Base-by-base conservation (phyloP, 2,329 filamentous ascomycete species). In the Cladosporium sp. region DNA sequence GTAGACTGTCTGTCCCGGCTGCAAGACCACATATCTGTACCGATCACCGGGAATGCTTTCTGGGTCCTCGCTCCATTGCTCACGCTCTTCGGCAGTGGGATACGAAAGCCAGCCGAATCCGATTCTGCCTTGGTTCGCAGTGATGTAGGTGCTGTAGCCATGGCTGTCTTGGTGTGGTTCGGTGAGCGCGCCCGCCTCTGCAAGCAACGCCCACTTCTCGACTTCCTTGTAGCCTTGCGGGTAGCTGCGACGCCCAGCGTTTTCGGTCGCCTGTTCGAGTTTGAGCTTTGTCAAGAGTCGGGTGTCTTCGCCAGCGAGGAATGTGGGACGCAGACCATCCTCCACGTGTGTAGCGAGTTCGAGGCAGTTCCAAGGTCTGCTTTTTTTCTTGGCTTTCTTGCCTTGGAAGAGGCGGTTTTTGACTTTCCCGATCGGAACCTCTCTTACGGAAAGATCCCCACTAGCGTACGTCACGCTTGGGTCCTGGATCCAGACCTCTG, bases 101-200 rank as follows among this genome's bases (percentile, higher is more conserved):
- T 69, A 57, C 13, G 70, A 71, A 1, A 76, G 70, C 72, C 72
- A 76, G 30, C 74, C 74, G 61, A 74, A 76, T 30, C 74, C 74
- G 28, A 76, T 64, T 21, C 62, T 62, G 57, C 74, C 74, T 63
- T 73, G 66, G 57, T 76, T 75, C 56, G 73, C 63, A 28, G 74
- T 76, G 58, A 76, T 76, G 64, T 71, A 76, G 11, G 74, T 76
- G 68, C 68, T 72, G 67, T 75, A 76, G 43, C 73, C 74, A 62
- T 76, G 74, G 53, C 67, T 70, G 68, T 76, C 74, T 61, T 76
- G 74, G 48, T 76, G 74, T 2, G 74, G 74, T 58, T 74, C 72
- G 5, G 74, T 76, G 25, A 76, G 58, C 11, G 74, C 74, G n/a
- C 74, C 74, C 16, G 71, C 70, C 66, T 76, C 70, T 2, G 74